A percentile compares a stretch with the other conserved stretches of the same genome.
Conservation (phyloP, 2,329 filamentous ascomycete species). For the Epichloe coenophiala region DNA sequence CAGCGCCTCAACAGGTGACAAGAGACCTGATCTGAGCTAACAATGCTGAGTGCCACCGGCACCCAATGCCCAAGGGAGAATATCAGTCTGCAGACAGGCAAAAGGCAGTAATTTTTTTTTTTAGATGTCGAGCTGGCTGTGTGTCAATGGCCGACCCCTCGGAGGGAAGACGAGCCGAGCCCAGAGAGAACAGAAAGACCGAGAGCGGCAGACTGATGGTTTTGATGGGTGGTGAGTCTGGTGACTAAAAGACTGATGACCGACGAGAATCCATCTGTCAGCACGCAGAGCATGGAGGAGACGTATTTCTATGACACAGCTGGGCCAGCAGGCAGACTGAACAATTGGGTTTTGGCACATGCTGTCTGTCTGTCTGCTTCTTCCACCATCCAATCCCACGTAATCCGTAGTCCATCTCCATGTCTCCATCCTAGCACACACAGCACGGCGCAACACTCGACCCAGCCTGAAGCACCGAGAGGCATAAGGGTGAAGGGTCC, state of each 20-base stretch:
- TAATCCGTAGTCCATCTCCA: background rate
- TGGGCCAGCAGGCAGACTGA: background rate
- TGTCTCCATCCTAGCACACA: background rate
- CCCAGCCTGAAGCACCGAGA: too few species aligned
- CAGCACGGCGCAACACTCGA: too few species aligned
- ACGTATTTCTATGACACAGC: background rate
- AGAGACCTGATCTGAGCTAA: background rate
- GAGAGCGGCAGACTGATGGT: background rate
- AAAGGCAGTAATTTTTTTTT: background rate
- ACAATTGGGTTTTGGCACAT: background rate
- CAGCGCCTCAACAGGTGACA: background rate
- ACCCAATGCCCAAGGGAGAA: background rate
- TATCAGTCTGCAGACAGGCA: background rate
- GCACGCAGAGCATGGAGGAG: background rate
- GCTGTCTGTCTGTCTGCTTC: background rate
- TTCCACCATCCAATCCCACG: background rate
- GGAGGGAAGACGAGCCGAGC: too few species aligned
- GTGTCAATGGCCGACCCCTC: background rate
- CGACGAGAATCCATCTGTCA: background rate
- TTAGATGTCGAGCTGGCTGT: background rate
- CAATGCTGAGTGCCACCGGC: background rate
- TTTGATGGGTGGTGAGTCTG: background rate
- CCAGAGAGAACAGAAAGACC: background rate
- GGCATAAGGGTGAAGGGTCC: background rate
- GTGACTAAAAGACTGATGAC: background rate